Conservation (phyloP, 2,329 filamentous ascomycete genomes). For the Kalmusia sp. region DNA sequence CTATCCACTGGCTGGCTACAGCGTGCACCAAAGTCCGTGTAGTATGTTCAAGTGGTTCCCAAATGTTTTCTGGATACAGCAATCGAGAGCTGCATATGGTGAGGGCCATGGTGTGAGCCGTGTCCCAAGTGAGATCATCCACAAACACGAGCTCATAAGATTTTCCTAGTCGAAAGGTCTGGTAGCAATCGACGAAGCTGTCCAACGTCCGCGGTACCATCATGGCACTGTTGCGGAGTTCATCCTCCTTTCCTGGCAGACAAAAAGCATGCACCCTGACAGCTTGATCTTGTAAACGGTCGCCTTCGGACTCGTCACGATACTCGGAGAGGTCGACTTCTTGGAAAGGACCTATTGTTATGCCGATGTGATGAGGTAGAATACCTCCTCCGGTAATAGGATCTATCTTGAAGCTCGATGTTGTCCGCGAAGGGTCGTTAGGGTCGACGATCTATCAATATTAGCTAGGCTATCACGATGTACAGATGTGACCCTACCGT, state of each 20-base stretch:
- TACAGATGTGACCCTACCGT: constrained; percentile 58
- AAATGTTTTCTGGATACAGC: constrained; percentile 82
- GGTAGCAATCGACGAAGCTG: constrained; percentile 86
- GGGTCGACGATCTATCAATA: constrained; percentile 67
- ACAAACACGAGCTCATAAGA: constrained; percentile 95
- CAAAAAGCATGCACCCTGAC: constrained; percentile 92
- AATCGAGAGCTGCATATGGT: constrained; percentile 87
- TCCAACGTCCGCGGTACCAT: constrained; percentile 87
- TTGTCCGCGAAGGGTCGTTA: constrained; percentile 81
- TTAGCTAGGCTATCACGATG: constrained; percentile 16
- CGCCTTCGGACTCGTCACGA: constrained; percentile 88
- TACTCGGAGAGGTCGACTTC: constrained; percentile 89
- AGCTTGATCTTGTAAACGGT: constrained; percentile 85
- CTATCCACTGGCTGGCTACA: constrained; percentile 91
- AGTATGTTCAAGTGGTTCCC: constrained; percentile 83
- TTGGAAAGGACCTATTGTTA: constrained; percentile 94
- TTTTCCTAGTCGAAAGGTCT: constrained; percentile 82
- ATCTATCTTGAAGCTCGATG: constrained; percentile 78
- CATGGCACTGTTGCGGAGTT: constrained; percentile 85
- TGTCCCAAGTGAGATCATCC: constrained; percentile 82
- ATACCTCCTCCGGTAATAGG: constrained; percentile 61
- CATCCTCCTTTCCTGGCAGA: constrained; percentile 79
- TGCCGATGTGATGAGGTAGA: constrained; percentile 87
- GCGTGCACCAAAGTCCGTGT: constrained; percentile 83
- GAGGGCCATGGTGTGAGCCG: constrained; percentile 79